Percentiles rank a stretch among this genome's conserved stretches.
phyloP scores from a whole-genome alignment of 176 grass and related monocot species.

The Pontederia paniculata region DNA sequence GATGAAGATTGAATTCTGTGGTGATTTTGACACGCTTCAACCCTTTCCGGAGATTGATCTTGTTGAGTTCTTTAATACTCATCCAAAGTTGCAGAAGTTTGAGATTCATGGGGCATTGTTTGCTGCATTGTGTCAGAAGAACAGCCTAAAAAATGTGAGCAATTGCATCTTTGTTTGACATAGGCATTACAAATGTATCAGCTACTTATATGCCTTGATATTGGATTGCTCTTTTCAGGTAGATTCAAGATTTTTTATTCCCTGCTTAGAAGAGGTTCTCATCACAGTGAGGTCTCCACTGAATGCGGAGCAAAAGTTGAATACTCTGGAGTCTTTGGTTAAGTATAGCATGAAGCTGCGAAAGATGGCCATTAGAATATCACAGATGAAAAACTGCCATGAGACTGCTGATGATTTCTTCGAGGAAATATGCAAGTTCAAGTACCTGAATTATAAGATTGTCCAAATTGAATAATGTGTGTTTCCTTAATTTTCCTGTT shows the following conservation, averaged over 20 bases:
- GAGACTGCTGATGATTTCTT: constrained; percentile 46
- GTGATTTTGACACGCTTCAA: constrained; percentile 50
- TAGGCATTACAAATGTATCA: too few species aligned
- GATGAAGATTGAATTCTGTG: constrained; percentile 86
- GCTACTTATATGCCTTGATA: background rate
- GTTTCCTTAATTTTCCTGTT: background rate
- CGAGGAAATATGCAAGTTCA: background rate
- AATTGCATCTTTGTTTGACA: background rate
- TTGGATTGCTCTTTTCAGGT: constrained; percentile 22
- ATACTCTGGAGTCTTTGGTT: constrained; percentile 73
- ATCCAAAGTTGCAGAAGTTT: constrained; percentile 56
- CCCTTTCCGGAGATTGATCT: constrained; percentile 73
- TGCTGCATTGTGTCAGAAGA: constrained; percentile 83
- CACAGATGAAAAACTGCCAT: background rate
- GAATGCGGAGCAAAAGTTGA: constrained; percentile 91
- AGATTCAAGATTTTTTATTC: constrained; percentile 56
- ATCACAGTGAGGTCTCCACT: constrained; percentile 84
- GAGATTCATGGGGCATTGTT: constrained; percentile 91
- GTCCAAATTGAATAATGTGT: background rate
- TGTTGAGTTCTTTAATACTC: constrained; percentile 68
- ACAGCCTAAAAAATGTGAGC: constrained; percentile 77
- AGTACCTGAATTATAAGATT: background rate
- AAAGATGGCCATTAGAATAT: background rate
- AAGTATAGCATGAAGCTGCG: constrained; percentile 51
- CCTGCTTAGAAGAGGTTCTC: constrained; percentile 77